phyloP scores from a whole-genome alignment of 1,284 basidiomycete genomes.

The Singerocomus inundabilis region DNA sequence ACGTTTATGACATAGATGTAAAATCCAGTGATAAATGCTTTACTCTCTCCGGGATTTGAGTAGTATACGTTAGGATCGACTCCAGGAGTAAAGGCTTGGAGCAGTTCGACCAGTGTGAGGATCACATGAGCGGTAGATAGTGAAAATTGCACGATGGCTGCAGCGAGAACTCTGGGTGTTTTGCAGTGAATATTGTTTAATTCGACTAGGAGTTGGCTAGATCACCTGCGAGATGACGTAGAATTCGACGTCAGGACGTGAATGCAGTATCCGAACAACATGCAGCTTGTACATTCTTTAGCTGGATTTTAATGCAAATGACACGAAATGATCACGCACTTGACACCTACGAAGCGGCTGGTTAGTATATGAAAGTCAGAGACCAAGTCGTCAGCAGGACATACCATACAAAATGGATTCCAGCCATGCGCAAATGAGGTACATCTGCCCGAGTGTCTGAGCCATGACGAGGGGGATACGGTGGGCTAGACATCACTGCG shows the following conservation, averaged over 20 bases:
- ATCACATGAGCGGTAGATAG: constrained; percentile 17
- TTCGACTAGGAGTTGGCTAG: not conserved
- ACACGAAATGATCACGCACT: constrained; percentile 9
- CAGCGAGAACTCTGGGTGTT: constrained; percentile 7
- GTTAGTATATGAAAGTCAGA: not conserved
- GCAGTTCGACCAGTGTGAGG: constrained; percentile 14
- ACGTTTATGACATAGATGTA: constrained; percentile 23
- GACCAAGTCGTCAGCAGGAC: not conserved
- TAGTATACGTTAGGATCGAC: constrained; percentile 14
- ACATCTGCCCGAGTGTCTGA: constrained; percentile 20
- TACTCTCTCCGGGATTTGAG: constrained; percentile 3
- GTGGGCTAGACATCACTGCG: not conserved
- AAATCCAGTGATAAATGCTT: constrained; percentile 14
- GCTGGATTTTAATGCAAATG: not conserved
- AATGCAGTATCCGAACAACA: constrained; percentile 22
- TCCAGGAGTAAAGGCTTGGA: constrained; percentile 16
- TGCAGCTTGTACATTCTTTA: constrained; percentile 11
- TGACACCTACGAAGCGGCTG: constrained; percentile 10
- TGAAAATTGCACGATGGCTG: constrained; percentile 18
- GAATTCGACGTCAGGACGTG: constrained; percentile 8
- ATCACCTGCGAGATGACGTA: constrained; percentile 13
- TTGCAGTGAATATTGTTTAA: not conserved
- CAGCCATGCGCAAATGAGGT: constrained; percentile 15
- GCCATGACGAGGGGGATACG: constrained; percentile 5
- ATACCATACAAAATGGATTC: constrained; percentile 21